Base-by-base conservation (phyloP, 495 filamentous ascomycete species). In the Penicillium mononematosum region DNA sequence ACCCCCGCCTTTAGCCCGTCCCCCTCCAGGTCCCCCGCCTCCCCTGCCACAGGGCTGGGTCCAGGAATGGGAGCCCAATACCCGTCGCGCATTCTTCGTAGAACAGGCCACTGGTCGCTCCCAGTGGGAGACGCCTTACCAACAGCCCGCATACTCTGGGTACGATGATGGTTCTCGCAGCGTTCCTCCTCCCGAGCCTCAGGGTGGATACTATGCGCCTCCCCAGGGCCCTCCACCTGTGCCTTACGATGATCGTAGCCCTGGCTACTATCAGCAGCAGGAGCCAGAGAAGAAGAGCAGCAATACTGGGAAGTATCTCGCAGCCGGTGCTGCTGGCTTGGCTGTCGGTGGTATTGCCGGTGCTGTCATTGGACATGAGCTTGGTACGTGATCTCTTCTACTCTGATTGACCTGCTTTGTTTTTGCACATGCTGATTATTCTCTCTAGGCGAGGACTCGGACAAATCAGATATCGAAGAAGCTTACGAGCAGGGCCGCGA, bases 41-140 rank as follows among this genome's bases (percentile, higher is more conserved):
- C 79, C 81, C 17, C 73, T 85, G 22, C 83, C 84, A 2, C 51
- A 67, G 0, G 85, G 83, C 58, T 88, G 86, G 86, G 62, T 71
- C 45, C 78, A 84, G 19, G 76, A 76, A 55, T 88, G 80, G 79
- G 84, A 88, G 53, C 74, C 77, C 41, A 73, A 70, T 41, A 65
- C 72, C 43, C 79, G 84, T 51, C 81, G 81, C 52, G 87, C 81
- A 67, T 84, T 81, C 72, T 88, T 80, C 62, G 72, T 82, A 42
- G 82, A 87, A 55, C 71, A 81, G 41, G 67, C 79, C 34, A 85
- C 80, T 10, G 84, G 83, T 38, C 80, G 80, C 52, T 74, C 82
- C 1, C 82, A 84, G 58, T 89, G 83, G 81, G 83, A 85, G 56
- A 69, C 72, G 0, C 83, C 83, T 5, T 58, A 56, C 44, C 43